Evolutionary conservation across 2,329 filamentous ascomycete genomes (phyloP), one percentile per base, ranked within the genome.

Genomic region (Coniella lustricola): DNA sequence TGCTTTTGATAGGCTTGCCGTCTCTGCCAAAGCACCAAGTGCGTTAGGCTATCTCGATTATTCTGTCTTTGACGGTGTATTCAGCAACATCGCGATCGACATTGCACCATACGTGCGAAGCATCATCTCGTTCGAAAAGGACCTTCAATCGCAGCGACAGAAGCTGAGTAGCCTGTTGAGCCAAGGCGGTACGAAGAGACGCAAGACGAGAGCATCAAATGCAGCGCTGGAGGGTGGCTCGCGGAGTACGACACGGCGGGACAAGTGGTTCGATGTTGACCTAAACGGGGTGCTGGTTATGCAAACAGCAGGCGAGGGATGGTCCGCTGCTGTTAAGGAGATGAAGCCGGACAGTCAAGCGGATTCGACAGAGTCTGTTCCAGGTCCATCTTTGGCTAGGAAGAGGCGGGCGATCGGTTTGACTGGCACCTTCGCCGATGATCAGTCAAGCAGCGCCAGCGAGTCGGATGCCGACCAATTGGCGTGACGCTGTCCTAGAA

Each of bases 61-160:
- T 0, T 90, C 87, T 0, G 81, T 85, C 0, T 89, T 95, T 55
- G 89, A 95, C 58, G 80, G 86, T 37, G 81, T 81, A 0, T 69
- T 85, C 57, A 63, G 66, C 0, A 71, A 83, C 17, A 79, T 95
- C 29, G 75, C 79, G 0, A 69, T 84, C 12, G 93, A 98, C 54
- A 72, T 97, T 2, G 90, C 90, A 0, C 93, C 94, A 0, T 97
- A 88, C 63, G 79, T 97, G n/a, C 85, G 94, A 10, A 75, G 77
- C 33, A 97, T 98, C 51, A 82, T 91, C 2, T 74, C 82, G 0
- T 86, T 84, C 60, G 91, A 97, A 57, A 70, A 81, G 17, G 74
- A 73, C 1, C 75, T 93, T 1, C 84, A 89, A 59, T 72, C 80
- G 52, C 79, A 88, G 54, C 78, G 84, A 3, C 62, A 76, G 16